These are phyloP conservation scores for Oryza nivara DNA, from an alignment of 176 grass and related monocot genomes.

Conservation along the genomic window DNA sequence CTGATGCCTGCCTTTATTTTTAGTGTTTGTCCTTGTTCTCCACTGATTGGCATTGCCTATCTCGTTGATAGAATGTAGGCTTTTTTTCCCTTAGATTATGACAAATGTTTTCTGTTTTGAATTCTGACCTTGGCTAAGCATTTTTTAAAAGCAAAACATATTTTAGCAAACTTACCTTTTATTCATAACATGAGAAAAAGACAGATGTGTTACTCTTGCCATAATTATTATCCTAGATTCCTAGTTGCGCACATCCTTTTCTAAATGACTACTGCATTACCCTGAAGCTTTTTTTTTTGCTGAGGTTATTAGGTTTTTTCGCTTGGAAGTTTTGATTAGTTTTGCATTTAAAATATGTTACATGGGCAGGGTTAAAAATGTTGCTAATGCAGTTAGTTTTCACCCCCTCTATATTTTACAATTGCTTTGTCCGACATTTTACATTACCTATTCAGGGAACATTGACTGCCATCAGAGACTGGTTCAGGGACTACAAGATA, in stretches of 20 bases:
- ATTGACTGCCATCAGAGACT: slow-evolving; percentile 90
- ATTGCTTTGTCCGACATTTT: slow-evolving; percentile 22
- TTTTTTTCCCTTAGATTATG: slow-evolving; percentile 20
- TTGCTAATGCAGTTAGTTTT: background rate
- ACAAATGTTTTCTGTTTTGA: background rate
- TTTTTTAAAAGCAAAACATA: slow-evolving; percentile 23
- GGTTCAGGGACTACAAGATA: slow-evolving; percentile 99
- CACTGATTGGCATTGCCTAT: slow-evolving; percentile 11
- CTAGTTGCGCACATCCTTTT: background rate
- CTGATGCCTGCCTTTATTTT: slow-evolving; percentile 30
- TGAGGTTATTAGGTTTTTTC: background rate
- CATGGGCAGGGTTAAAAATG: background rate
- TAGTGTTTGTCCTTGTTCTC: slow-evolving; percentile 31
- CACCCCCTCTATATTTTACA: slow-evolving; percentile 14
- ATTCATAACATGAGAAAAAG: background rate
- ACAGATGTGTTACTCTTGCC: background rate
- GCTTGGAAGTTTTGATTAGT: background rate
- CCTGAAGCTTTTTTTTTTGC: background rate
- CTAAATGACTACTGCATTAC: background rate
- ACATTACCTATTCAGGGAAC: slow-evolving; percentile 64
- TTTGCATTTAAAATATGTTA: slow-evolving; percentile 17
- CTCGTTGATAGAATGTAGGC: background rate
- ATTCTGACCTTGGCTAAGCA: background rate
- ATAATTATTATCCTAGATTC: background rate
- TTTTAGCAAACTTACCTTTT: background rate